phyloP scores from a whole-genome alignment of 345 rosid genomes.

The Chamaenerion angustifolium region DNA sequence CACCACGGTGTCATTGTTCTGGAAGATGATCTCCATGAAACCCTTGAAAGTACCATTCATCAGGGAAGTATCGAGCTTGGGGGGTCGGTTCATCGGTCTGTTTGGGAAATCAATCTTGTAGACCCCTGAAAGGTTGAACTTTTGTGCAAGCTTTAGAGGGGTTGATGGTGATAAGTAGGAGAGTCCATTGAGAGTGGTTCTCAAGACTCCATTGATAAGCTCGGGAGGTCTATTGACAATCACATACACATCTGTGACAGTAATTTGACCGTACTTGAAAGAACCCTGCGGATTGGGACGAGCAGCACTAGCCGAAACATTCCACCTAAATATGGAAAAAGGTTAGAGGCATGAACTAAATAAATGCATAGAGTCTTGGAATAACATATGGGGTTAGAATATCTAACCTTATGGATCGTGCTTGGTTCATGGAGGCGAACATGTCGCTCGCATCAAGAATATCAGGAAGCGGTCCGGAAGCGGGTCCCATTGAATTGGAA shows the following conservation, averaged over 20 bases:
- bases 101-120: conserved; percentile 89
- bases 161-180: conserved; percentile 77
- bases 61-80: conserved; percentile 64
- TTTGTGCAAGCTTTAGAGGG: conserved; percentile 74
- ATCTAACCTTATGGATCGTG: conserved; percentile 91
- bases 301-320: conserved; percentile 82
- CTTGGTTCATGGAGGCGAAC: conserved; percentile 91
- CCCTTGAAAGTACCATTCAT: conserved; percentile 81
- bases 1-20: conserved; percentile 60
- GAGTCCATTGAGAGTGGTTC: conserved; percentile 60
- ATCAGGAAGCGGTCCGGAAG: conserved; percentile 83
- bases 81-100: conserved; percentile 55
- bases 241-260: conserved; percentile 77
- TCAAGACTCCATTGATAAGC: conserved; percentile 54
- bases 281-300: conserved; percentile 96
- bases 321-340: too few relatives aligned
- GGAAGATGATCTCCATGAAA: conserved; percentile 82
- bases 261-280: conserved; percentile 69
- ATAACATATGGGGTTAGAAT: too few relatives aligned
- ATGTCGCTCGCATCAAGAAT: conserved; percentile 54
- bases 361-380: too few relatives aligned
- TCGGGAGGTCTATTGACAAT: conserved; percentile 57
- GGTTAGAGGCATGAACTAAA: too few relatives aligned
- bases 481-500: conserved; percentile 71
- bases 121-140: conserved; percentile 62